Evolutionary conservation across 345 rosid genomes (phyloP).

Genomic region (Brassica rapa): DNA sequence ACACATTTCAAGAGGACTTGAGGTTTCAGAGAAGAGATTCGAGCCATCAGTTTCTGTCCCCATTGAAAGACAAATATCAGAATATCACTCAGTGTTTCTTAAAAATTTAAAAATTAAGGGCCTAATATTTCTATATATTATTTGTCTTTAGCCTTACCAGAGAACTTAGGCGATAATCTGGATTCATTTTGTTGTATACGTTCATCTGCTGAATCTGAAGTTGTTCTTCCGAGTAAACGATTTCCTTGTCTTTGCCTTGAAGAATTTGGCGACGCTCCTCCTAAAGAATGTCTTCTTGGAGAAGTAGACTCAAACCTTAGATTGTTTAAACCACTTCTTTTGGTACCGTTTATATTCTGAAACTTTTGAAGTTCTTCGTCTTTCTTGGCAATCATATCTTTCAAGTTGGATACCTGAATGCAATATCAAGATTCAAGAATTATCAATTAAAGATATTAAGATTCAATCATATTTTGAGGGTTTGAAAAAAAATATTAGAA

Average conservation of each 20-base stretch:
- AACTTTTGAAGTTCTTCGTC: conserved; percentile 71
- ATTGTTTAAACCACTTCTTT: conserved; percentile 45
- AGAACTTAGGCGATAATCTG: conserved; percentile 42
- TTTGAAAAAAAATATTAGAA: background rate
- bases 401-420: conserved; percentile 65
- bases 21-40: background rate
- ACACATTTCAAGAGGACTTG: background rate
- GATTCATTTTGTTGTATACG: conserved; percentile 32
- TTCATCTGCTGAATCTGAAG: conserved; percentile 63
- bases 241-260: conserved; percentile 42
- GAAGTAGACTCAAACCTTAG: conserved; percentile 54
- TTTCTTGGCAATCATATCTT: conserved; percentile 62
- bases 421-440: conserved; percentile 13
- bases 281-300: conserved; percentile 56
- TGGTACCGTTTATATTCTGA: conserved; percentile 46
- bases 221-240: conserved; percentile 42
- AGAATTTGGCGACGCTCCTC: conserved; percentile 42
- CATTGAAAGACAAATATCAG: background rate
- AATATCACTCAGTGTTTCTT: conserved; percentile 49
- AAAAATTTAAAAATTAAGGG: conserved; percentile 57
- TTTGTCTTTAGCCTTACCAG: conserved; percentile 30
- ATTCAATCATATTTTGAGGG: background rate
- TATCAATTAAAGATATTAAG: background rate
- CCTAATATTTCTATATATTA: conserved; percentile 36
- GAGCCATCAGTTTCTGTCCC: conserved; percentile 3